phyloP scores from a whole-genome alignment of 345 rosid species.

The Fremontodendron californicum region DNA sequence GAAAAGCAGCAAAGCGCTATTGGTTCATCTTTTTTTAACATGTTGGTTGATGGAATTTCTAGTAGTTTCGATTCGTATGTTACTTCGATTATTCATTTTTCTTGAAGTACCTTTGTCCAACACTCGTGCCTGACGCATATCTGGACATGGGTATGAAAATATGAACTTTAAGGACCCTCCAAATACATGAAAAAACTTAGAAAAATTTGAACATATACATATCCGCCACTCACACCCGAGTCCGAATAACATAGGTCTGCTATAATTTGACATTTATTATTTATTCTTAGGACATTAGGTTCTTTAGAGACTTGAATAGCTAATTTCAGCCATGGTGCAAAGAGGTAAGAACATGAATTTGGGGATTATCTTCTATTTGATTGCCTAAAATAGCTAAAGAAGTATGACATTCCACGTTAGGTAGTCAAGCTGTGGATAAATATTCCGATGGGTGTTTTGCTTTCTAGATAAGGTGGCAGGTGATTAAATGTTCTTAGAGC shows the following conservation, averaged over 20 bases:
- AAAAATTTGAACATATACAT: too few species aligned
- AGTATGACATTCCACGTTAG: background rate
- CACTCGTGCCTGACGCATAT: too few species aligned
- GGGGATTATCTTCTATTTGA: background rate
- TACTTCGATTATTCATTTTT: too few species aligned
- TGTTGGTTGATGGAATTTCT: background rate
- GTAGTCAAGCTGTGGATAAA: background rate
- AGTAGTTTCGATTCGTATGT: background rate
- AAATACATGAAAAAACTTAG: too few species aligned
- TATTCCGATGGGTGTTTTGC: background rate
- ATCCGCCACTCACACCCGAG: too few species aligned
- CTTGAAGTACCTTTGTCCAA: too few species aligned
- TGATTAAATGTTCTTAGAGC: background rate
- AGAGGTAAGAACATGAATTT: constrained; percentile 1
- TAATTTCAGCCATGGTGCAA: background rate
- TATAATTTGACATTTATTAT: background rate
- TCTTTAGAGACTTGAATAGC: background rate
- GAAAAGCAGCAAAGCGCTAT: background rate
- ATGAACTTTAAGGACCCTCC: too few species aligned
- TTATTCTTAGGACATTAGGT: background rate
- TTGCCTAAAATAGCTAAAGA: background rate
- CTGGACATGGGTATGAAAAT: too few species aligned
- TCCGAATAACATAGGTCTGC: too few species aligned
- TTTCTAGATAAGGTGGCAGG: background rate
- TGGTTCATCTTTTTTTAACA: background rate